These are phyloP conservation scores for Paraconiothyrium sp. DNA, from an alignment of 2,329 filamentous ascomycete genomes.

Conservation along the genomic window DNA sequence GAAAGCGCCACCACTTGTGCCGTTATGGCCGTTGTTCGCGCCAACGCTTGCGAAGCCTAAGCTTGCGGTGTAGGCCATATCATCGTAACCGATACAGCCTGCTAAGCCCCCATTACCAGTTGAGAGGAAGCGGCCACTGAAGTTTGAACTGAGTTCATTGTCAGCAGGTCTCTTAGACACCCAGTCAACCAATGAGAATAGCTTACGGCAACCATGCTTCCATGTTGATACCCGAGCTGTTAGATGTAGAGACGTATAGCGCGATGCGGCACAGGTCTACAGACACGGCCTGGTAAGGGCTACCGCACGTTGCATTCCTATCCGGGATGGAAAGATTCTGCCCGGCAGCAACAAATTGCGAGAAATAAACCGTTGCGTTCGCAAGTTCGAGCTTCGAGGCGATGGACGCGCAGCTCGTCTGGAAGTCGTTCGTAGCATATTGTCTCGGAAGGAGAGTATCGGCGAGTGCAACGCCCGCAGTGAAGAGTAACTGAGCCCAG, in stretches of 20 bases:
- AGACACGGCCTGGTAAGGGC: slow-evolving; percentile 39
- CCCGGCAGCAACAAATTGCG: slow-evolving; percentile 51
- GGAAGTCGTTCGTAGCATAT: slow-evolving; percentile 27
- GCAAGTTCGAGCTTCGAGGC: slow-evolving; percentile 41
- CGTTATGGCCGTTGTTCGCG: slow-evolving; percentile 56
- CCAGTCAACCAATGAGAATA: slow-evolving; percentile 42
- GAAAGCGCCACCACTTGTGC: slow-evolving; percentile 57
- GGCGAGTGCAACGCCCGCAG: slow-evolving; percentile 2
- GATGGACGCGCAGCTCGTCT: slow-evolving; percentile 37
- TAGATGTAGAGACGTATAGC: slow-evolving; percentile 52
- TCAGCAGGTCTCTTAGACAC: neutral
- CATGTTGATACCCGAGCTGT: slow-evolving; percentile 53
- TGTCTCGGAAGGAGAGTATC: neutral
- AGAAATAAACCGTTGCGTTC: slow-evolving; percentile 49
- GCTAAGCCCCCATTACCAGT: slow-evolving; percentile 54
- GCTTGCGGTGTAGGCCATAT: slow-evolving; percentile 50
- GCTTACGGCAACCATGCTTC: slow-evolving; percentile 56
- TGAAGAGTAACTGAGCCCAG: slow-evolving; percentile 6
- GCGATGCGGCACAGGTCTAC: slow-evolving; percentile 54
- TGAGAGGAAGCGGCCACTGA: slow-evolving; percentile 48
- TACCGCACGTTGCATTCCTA: slow-evolving; percentile 52
- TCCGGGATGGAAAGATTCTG: slow-evolving; percentile 53
- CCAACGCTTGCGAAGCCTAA: slow-evolving; percentile 53
- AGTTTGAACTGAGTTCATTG: slow-evolving; percentile 28
- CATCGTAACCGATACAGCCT: slow-evolving; percentile 52